Conservation (phyloP, 805 yeast species). For the Candida schatavii region DNA sequence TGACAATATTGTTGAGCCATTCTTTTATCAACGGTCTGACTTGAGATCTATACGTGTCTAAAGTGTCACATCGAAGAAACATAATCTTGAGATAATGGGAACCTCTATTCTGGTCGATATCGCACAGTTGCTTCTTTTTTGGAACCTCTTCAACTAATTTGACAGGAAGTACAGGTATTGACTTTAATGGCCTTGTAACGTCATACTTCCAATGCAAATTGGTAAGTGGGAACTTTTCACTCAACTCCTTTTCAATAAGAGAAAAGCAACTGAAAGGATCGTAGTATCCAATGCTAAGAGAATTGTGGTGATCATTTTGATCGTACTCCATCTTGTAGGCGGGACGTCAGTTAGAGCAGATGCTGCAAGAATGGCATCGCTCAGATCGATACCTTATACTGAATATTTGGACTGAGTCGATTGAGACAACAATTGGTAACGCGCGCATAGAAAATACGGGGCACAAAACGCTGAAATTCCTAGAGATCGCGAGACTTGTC, state of each 20-base stretch:
- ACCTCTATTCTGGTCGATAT: slow-evolving; percentile 19
- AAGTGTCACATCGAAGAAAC: slow-evolving; percentile 60
- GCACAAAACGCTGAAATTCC: too few relatives aligned
- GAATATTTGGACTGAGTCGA: too few relatives aligned
- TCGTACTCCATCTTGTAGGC: too few relatives aligned
- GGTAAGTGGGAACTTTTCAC: slow-evolving; percentile 50
- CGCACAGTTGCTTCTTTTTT: slow-evolving; percentile 16
- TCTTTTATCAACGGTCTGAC: slow-evolving; percentile 79
- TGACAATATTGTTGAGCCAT: slow-evolving; percentile 58
- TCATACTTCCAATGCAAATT: slow-evolving; percentile 67
- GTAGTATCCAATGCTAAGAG: slow-evolving; percentile 54
- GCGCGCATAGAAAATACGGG: too few relatives aligned
- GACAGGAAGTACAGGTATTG: slow-evolving; percentile 59
- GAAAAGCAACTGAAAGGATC: slow-evolving; percentile 70
- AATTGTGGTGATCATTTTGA: slow-evolving; percentile 6
- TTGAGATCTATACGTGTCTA: slow-evolving; percentile 74
- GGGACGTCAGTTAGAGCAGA: too few relatives aligned
- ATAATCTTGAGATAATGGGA: slow-evolving; percentile 64
- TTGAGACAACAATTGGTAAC: too few relatives aligned
- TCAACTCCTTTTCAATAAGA: slow-evolving; percentile 41
- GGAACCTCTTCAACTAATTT: slow-evolving; percentile 59
- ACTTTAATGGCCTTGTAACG: slow-evolving; percentile 52
- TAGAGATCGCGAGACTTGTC: too few relatives aligned
- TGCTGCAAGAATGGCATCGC: too few relatives aligned
- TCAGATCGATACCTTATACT: too few relatives aligned